Conservation (phyloP, 2,329 filamentous ascomycete genomes). For the Microcera coccophila region DNA sequence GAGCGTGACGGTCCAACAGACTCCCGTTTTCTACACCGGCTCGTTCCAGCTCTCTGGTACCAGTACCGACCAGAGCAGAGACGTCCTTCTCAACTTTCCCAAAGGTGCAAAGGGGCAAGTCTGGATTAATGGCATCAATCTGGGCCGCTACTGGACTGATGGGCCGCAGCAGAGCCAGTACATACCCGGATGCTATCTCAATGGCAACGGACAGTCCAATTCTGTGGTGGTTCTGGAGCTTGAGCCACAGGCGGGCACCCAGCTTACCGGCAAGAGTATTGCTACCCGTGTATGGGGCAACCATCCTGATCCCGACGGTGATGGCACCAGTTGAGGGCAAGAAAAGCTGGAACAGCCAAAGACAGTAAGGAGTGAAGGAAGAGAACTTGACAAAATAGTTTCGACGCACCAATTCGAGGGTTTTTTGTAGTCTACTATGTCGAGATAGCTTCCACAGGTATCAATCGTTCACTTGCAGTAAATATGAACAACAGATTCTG, state of each 20-base stretch:
- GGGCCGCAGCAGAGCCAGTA: slow-evolving; percentile 48
- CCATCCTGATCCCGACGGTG: not conserved
- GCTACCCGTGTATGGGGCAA: not conserved
- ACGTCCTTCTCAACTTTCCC: slow-evolving; percentile 30
- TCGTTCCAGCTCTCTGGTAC: not conserved
- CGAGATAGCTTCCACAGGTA: no score
- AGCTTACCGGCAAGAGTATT: not conserved
- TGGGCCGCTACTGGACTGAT: slow-evolving; percentile 45
- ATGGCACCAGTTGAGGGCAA: no score
- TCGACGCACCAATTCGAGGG: no score
- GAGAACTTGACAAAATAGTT: no score
- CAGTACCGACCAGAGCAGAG: no score
- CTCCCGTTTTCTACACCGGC: not conserved
- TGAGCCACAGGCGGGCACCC: not conserved
- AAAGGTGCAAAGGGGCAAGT: slow-evolving; percentile 42
- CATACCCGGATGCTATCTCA: slow-evolving; percentile 32
- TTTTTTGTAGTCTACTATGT: no score
- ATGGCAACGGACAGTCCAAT: not conserved
- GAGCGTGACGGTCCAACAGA: not conserved
- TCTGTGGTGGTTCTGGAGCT: not conserved
- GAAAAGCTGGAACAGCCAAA: no score
- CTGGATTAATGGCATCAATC: slow-evolving; percentile 44
- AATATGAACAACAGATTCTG: no score
- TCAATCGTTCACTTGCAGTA: no score
- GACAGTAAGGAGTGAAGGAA: no score